phyloP scores from a whole-genome alignment of 2,329 filamentous ascomycete genomes.

The Neoscytalidium dimidiatum region DNA sequence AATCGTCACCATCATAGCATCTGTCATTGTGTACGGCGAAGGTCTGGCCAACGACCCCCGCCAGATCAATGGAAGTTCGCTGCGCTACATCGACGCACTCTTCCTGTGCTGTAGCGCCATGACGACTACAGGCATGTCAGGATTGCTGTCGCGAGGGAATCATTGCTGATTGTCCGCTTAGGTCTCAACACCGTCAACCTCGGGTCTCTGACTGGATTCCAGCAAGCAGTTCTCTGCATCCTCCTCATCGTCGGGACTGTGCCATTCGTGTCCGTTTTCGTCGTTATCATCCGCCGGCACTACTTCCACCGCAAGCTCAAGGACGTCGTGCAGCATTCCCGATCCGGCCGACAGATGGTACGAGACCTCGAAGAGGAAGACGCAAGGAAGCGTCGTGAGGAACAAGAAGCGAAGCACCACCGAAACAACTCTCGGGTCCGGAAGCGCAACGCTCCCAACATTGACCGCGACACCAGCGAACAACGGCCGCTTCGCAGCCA shows the following conservation, averaged over 20 bases:
- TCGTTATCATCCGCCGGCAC: constrained; percentile 30
- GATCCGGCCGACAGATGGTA: constrained; percentile 28
- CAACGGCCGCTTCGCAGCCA: neutral
- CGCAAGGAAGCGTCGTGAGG: neutral
- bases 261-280: constrained; percentile 32
- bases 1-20: constrained; percentile 29
- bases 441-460: neutral
- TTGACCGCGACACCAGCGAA: neutral
- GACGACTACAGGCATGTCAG: constrained; percentile 30
- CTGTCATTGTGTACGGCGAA: constrained; percentile 32
- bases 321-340: constrained; percentile 31
- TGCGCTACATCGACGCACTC: constrained; percentile 32
- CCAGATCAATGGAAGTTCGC: constrained; percentile 19
- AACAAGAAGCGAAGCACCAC: neutral
- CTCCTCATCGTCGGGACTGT: constrained; percentile 34
- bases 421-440: neutral
- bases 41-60: constrained; percentile 29
- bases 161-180: constrained; percentile 9
- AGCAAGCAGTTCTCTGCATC: constrained; percentile 31
- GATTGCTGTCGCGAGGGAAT: neutral
- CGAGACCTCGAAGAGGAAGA: constrained; percentile 28
- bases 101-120: constrained; percentile 34
- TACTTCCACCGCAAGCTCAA: constrained; percentile 32
- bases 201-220: constrained; percentile 29
- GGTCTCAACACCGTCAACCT: constrained; percentile 32